Evolutionary conservation across 805 yeast genomes (phyloP), one percentile per base, ranked within the genome.

Genomic region (Yamadazyma insecticola): DNA sequence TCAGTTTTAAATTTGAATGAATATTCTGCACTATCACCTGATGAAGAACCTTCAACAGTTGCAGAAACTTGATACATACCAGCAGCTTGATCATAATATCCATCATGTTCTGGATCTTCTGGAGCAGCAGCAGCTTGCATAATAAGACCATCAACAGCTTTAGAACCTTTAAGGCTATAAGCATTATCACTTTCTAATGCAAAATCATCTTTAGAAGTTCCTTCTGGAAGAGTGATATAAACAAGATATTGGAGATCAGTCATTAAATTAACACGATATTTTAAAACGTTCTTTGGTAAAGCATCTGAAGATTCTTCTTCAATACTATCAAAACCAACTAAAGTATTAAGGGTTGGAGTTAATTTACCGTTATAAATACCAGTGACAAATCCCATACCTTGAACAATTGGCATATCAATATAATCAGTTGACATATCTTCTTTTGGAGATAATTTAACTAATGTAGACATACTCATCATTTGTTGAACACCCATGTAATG

Each of bases 381-480:
- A 19, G 95, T 81, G 11, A 84, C 74, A 40, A 84, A 77, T 5
- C 96, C 96, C 74, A 71, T 70, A 33, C 97, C 97, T 54, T 82
- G 89, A 5, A 81, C 83, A 33, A 83, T 48, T 4, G 90, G 89
- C 22, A 73, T 51, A 20, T 60, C 60, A 30, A 78, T 50, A 20
- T 58, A 64, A 27, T 74, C 75, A 11, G 54, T 35, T 6, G 37
- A 39, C 18, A 45, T 47, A 6, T 50, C 30, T 34, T 59, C 30
- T 38, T 50, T 44, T 7, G 53, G 47, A 29, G 72, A 59, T 27
- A 63, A 49, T 2, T 63, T 59, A 8, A 70, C 75, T 26, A 60
- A 56, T 10, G 69, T 74, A 5, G 83, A 75, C 54, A 78, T 66
- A 11, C 65, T 55, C 24, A 64, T 67, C 65, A 73, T 62, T 11